Percentiles rank a stretch among this genome's conserved stretches.
Conservation (phyloP, 768 basidiomycete species). For the Amanita polypyramis region DNA sequence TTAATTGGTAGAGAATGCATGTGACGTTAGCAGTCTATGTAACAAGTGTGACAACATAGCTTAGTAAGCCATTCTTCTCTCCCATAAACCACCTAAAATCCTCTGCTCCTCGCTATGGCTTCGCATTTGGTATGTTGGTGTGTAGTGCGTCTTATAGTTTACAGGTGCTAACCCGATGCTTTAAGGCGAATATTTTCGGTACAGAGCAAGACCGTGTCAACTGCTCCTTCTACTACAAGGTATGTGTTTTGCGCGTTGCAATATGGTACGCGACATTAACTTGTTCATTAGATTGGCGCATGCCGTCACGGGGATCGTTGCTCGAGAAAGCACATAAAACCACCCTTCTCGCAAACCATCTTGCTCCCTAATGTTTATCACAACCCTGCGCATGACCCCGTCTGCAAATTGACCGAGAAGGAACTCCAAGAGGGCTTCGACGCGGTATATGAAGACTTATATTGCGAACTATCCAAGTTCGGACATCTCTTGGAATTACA, state of each 20-base stretch:
- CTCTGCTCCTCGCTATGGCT: constrained; percentile 30
- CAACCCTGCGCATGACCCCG: constrained; percentile 90
- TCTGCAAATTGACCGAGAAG: constrained; percentile 79
- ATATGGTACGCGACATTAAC: not conserved
- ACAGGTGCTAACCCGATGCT: not conserved
- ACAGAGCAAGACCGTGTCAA: constrained; percentile 95
- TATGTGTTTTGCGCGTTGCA: constrained; percentile 20
- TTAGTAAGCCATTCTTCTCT: constrained; percentile 3
- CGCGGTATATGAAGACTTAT: constrained; percentile 91
- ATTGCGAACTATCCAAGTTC: constrained; percentile 90
- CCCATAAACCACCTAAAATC: not conserved
- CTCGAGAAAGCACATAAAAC: constrained; percentile 96
- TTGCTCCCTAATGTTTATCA: constrained; percentile 96
- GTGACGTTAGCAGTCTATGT: too few relatives aligned
- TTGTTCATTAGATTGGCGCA: constrained; percentile 74
- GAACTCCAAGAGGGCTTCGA: constrained; percentile 89
- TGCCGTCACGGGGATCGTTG: constrained; percentile 98
- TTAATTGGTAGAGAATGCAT: too few relatives aligned
- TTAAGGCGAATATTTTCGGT: constrained; percentile 88
- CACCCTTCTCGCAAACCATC: constrained; percentile 95
- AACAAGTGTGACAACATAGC: constrained; percentile 27
- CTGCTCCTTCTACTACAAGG: constrained; percentile 98
- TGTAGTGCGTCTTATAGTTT: constrained; percentile 4
- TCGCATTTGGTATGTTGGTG: constrained; percentile 60
- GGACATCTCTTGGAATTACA: constrained; percentile 94